A percentile compares a stretch with the other conserved stretches of the same genome.
Evolutionary conservation across 1,284 basidiomycete species (phyloP).

Genomic region (Trichosporon sp.): DNA sequence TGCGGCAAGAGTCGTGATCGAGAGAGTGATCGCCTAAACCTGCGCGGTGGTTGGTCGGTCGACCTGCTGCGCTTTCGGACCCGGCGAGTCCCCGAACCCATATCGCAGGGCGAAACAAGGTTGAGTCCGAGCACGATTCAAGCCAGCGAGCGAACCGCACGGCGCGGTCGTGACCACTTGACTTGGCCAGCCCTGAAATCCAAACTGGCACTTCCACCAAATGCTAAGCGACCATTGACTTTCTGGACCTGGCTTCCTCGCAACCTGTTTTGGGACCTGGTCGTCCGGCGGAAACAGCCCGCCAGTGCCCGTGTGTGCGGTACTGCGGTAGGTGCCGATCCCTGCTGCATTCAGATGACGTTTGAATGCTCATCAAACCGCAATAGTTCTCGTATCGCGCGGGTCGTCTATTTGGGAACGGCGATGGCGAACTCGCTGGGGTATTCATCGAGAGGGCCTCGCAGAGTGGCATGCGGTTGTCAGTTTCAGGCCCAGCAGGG

Average conservation of each 20-base stretch:
- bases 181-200: background rate
- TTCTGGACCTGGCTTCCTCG: background rate
- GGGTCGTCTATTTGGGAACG: background rate
- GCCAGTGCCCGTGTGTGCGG: background rate
- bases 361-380: background rate
- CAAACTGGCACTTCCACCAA: background rate
- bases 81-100: background rate
- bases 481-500: no score
- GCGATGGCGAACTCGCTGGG: background rate
- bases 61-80: background rate
- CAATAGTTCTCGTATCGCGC: background rate
- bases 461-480: no score
- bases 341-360: background rate
- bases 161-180: no score
- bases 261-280: background rate
- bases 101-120: background rate
- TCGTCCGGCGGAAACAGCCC: background rate
- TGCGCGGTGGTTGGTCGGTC: background rate
- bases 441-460: no score
- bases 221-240: background rate
- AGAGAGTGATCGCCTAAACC: background rate
- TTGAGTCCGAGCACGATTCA: conserved; percentile 1
- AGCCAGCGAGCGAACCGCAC: no score
- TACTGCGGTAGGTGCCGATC: background rate
- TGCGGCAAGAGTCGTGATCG: background rate